Percentiles rank a stretch among this genome's conserved stretches.
Conservation (phyloP, 2,329 filamentous ascomycete species). For the Fusarium neocosmosporiellum region DNA sequence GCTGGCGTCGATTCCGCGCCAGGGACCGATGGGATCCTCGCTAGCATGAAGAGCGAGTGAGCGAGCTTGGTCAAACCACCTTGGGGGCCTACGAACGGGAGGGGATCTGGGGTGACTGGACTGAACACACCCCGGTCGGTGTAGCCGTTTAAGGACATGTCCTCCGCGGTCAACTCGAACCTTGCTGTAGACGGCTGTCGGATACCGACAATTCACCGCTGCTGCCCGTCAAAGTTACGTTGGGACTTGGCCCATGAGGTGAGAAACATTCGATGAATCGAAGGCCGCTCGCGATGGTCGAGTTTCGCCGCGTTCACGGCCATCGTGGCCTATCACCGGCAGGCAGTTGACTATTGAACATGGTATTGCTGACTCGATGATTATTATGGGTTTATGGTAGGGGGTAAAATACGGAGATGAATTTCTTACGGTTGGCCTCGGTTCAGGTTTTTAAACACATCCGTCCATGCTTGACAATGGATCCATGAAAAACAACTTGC, state of each 20-base stretch:
- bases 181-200: background rate
- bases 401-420: background rate
- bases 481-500: background rate
- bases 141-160: conserved; percentile 20
- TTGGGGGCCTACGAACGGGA: conserved; percentile 7
- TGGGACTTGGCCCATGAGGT: background rate
- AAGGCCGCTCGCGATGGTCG: background rate
- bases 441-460: background rate
- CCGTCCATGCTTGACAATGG: background rate
- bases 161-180: conserved; percentile 13
- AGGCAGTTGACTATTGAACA: background rate
- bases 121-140: conserved; percentile 1
- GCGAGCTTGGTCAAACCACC: background rate
- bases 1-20: background rate
- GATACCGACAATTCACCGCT: conserved; percentile 4
- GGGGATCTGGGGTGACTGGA: conserved; percentile 6
- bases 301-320: background rate
- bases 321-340: background rate
- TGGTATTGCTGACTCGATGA: background rate
- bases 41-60: background rate
- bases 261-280: conserved; percentile 11
- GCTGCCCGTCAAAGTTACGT: conserved; percentile 15
- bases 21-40: conserved; percentile 14
- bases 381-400: background rate
- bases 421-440: background rate